Percentiles rank a stretch among this genome's conserved stretches.
These are phyloP conservation scores for Apiospora rasikravindrae DNA, from an alignment of 2,329 filamentous ascomycete genomes.

Conservation along the genomic window DNA sequence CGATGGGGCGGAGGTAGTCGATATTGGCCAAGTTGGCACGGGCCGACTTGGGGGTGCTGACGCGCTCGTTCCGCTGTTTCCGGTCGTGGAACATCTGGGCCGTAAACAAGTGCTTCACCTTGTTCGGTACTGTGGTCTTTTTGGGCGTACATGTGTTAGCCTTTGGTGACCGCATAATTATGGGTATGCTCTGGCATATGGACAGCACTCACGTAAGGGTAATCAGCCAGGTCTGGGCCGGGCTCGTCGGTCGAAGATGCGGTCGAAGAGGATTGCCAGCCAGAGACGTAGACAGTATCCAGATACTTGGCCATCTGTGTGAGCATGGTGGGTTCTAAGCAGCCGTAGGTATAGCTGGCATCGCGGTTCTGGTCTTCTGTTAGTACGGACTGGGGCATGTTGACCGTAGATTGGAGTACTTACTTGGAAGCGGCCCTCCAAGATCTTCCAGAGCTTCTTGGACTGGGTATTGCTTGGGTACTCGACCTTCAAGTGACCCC, in stretches of 20 bases:
- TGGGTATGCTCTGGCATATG: neutral
- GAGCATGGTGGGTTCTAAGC: constrained; percentile 96
- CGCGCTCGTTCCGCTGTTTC: constrained; percentile 95
- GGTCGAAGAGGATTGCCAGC: constrained; percentile 98
- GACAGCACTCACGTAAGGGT: constrained; percentile 75
- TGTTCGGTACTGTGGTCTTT: constrained; percentile 96
- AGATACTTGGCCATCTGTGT: constrained; percentile 99
- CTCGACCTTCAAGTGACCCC: constrained; percentile 86
- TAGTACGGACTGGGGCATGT: neutral
- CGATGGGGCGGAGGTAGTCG: constrained; percentile 94
- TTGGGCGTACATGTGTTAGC: neutral
- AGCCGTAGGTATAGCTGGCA: constrained; percentile 94
- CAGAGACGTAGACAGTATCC: constrained; percentile 97
- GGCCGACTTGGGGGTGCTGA: constrained; percentile 75
- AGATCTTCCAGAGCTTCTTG: constrained; percentile 93
- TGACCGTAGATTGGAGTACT: constrained; percentile 29
- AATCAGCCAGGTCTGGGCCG: constrained; percentile 96
- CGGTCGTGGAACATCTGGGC: constrained; percentile 99
- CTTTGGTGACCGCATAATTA: neutral
- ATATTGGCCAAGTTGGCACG: constrained; percentile 77
- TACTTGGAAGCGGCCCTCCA: constrained; percentile 87
- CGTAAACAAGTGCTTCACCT: constrained; percentile 97
- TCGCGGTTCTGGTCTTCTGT: constrained; percentile 67
- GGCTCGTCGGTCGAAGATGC: constrained; percentile 95
- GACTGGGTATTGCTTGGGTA: constrained; percentile 88